These are phyloP conservation scores for Gelatoporia subvermispora DNA, from an alignment of 768 basidiomycete species.

Conservation along the genomic window DNA sequence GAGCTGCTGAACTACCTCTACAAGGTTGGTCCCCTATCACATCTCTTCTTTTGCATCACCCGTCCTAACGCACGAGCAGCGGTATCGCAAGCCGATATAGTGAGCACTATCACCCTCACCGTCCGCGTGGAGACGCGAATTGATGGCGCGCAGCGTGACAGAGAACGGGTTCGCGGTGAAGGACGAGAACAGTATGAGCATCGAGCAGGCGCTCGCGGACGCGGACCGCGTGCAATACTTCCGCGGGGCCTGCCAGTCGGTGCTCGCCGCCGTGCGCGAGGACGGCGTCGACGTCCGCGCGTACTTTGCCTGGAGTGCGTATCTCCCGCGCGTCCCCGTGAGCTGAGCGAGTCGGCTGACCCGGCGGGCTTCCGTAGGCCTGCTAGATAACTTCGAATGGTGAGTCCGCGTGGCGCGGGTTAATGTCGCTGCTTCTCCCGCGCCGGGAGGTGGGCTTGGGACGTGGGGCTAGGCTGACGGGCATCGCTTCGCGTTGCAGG, in stretches of 20 bases:
- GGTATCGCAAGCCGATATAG: constrained; percentile 54
- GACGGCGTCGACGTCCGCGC: constrained; percentile 59
- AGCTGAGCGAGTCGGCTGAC: constrained; percentile 1
- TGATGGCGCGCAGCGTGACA: constrained; percentile 43
- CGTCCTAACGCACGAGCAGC: constrained; percentile 19
- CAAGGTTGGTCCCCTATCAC: constrained; percentile 39
- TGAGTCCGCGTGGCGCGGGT: no score
- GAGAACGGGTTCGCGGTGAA: constrained; percentile 74
- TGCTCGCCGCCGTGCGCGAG: constrained; percentile 53
- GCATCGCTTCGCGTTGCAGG: no score
- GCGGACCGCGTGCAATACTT: constrained; percentile 66
- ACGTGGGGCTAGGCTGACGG: not conserved
- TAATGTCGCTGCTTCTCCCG: no score
- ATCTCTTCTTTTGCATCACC: not conserved
- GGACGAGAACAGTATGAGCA: constrained; percentile 48
- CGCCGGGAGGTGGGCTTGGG: not conserved
- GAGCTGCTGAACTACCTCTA: constrained; percentile 65
- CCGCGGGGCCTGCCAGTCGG: constrained; percentile 47
- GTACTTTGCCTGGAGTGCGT: constrained; percentile 68
- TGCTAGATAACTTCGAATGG: constrained; percentile 74
- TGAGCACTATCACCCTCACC: constrained; percentile 20
- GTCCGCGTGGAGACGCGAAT: not conserved
- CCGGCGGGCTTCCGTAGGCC: constrained; percentile 31
- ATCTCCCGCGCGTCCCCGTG: not conserved
- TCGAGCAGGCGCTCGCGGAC: constrained; percentile 52